phyloP scores from a whole-genome alignment of 305 asterid genomes.

The Solanum aculeatissimum region DNA sequence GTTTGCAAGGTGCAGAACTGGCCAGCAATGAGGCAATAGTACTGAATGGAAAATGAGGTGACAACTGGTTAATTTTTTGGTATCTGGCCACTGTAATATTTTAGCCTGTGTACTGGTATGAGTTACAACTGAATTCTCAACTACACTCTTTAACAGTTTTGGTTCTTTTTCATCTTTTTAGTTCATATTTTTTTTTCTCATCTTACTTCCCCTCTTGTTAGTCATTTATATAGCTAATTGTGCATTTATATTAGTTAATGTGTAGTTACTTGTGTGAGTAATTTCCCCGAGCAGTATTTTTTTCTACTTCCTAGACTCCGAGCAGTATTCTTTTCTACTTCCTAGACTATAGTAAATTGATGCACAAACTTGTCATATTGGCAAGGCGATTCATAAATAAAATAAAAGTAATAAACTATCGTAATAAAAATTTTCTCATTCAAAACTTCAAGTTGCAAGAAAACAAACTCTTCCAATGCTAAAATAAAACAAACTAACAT shows the following conservation, averaged over 20 bases:
- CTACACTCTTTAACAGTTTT: background rate
- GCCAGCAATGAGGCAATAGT: conserved; percentile 8
- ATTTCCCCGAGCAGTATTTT: too few species aligned
- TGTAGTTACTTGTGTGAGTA: too few species aligned
- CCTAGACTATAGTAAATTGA: background rate
- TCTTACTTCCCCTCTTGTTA: too few species aligned
- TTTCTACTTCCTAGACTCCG: too few species aligned
- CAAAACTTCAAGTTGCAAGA: background rate
- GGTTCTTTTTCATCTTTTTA: background rate
- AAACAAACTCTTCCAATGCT: background rate
- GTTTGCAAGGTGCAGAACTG: conserved; percentile 53
- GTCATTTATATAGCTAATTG: too few species aligned
- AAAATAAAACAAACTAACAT: background rate
- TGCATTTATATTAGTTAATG: background rate
- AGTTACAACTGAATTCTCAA: background rate
- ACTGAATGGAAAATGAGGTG: conserved; percentile 22
- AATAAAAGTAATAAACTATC: too few species aligned
- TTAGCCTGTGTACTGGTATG: background rate
- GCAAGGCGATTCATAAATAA: too few species aligned
- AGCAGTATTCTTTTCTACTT: too few species aligned
- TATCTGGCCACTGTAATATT: background rate
- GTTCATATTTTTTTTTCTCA: background rate
- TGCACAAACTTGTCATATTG: background rate
- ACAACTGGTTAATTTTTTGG: background rate
- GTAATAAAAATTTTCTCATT: too few species aligned